Percentiles rank a stretch among this genome's conserved stretches.
These are phyloP conservation scores for Teunomyces kruisii DNA, from an alignment of 805 yeast species.

Conservation along the genomic window DNA sequence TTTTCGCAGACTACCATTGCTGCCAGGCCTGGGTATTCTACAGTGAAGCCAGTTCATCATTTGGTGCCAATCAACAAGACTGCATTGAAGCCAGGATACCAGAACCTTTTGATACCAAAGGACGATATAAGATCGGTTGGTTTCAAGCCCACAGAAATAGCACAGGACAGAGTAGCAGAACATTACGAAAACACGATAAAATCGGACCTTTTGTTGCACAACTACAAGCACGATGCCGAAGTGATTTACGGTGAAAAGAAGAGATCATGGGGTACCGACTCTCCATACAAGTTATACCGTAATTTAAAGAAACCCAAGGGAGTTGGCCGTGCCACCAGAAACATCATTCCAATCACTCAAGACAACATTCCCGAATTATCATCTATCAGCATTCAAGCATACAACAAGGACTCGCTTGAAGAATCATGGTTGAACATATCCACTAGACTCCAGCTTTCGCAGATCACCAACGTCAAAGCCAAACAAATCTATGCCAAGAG, in stretches of 20 bases:
- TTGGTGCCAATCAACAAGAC: slow-evolving; percentile 72
- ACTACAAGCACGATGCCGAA: slow-evolving; percentile 65
- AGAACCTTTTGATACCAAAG: slow-evolving; percentile 62
- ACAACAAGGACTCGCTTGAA: slow-evolving; percentile 67
- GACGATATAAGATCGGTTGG: slow-evolving; percentile 79
- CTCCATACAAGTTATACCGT: slow-evolving; percentile 89
- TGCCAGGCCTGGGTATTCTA: slow-evolving; percentile 50
- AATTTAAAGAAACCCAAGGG: slow-evolving; percentile 76
- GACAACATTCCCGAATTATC: slow-evolving; percentile 70
- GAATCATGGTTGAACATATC: slow-evolving; percentile 72
- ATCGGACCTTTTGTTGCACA: slow-evolving; percentile 75
- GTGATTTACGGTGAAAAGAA: slow-evolving; percentile 63
- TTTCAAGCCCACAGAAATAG: slow-evolving; percentile 71
- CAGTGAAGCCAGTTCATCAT: slow-evolving; percentile 92
- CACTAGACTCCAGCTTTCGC: slow-evolving; percentile 79
- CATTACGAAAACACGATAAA: slow-evolving; percentile 73
- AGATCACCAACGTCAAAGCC: slow-evolving; percentile 91
- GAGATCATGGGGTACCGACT: slow-evolving; percentile 81
- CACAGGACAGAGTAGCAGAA: slow-evolving; percentile 76
- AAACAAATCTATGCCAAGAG: slow-evolving; percentile 68
- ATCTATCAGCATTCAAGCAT: slow-evolving; percentile 73
- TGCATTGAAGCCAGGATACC: slow-evolving; percentile 71
- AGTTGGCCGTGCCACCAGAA: slow-evolving; percentile 68
- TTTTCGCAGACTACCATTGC: slow-evolving; percentile 49
- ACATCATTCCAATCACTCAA: slow-evolving; percentile 65